phyloP scores from a whole-genome alignment of 1,284 basidiomycete genomes.

The Abortiporus biennis region DNA sequence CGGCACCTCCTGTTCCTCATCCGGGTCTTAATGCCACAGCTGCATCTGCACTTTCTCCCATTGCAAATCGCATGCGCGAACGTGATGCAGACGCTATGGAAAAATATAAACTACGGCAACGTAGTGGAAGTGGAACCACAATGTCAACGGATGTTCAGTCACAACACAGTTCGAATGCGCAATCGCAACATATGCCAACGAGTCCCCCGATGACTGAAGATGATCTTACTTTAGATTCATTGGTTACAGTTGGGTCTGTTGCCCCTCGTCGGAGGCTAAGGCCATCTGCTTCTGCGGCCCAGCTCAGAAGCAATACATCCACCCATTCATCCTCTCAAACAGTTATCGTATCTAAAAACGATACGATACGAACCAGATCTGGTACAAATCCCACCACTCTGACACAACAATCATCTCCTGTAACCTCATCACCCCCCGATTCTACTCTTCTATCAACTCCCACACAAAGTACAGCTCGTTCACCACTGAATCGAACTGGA shows the following conservation, averaged over 20 bases:
- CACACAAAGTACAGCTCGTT: slow-evolving; percentile 19
- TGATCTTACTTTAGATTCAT: slow-evolving; percentile 37
- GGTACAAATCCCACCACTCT: slow-evolving; percentile 58
- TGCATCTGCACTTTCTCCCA: slow-evolving; percentile 55
- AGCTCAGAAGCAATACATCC: slow-evolving; percentile 47
- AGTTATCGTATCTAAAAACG: slow-evolving; percentile 31
- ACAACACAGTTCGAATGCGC: slow-evolving; percentile 34
- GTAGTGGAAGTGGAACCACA: slow-evolving; percentile 69
- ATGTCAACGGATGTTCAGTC: slow-evolving; percentile 65
- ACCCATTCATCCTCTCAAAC: slow-evolving; percentile 25
- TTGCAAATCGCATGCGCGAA: slow-evolving; percentile 72
- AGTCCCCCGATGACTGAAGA: slow-evolving; percentile 49
- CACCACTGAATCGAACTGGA: slow-evolving; percentile 15
- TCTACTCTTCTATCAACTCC: slow-evolving; percentile 18
- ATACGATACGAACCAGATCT: slow-evolving; percentile 48
- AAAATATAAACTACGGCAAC: slow-evolving; percentile 71
- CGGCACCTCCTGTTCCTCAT: slow-evolving; percentile 30
- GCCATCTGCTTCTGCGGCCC: slow-evolving; percentile 72
- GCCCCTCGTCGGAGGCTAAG: slow-evolving; percentile 55
- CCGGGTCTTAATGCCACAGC: slow-evolving; percentile 28
- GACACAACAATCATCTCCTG: slow-evolving; percentile 28
- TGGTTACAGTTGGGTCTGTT: slow-evolving; percentile 46
- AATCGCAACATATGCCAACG: slow-evolving; percentile 37
- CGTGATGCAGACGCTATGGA: slow-evolving; percentile 80
- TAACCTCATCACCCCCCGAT: slow-evolving; percentile 25